Conservation (phyloP, 1,139 yeast genomes). For the Taphrina sp. region DNA sequence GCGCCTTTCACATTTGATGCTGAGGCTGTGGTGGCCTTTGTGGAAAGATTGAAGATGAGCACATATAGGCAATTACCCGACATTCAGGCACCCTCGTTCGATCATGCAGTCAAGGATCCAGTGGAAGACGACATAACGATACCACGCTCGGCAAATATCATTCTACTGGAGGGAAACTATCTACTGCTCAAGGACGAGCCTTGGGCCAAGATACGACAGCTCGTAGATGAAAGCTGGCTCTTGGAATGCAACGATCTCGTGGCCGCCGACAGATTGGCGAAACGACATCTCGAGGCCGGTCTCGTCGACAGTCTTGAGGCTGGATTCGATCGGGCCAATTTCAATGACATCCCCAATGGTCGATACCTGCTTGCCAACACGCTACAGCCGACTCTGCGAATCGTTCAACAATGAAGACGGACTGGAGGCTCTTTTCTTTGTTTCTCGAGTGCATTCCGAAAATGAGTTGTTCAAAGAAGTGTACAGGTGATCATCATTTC, state of each 20-base stretch:
- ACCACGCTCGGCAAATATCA: slow-evolving; percentile 48
- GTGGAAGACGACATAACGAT: slow-evolving; percentile 53
- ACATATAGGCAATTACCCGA: slow-evolving; percentile 33
- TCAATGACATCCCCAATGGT: slow-evolving; percentile 72
- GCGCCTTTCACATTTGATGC: slow-evolving; percentile 85
- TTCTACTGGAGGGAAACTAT: slow-evolving; percentile 59
- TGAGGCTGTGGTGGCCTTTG: slow-evolving; percentile 48
- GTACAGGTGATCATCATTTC: too few species aligned
- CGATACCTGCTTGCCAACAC: slow-evolving; percentile 35
- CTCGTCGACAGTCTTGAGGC: slow-evolving; percentile 56
- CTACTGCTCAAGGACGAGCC: slow-evolving; percentile 45
- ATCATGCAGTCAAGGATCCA: slow-evolving; percentile 66
- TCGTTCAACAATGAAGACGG: background rate
- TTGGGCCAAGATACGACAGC: slow-evolving; percentile 43
- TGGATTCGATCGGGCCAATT: slow-evolving; percentile 62
- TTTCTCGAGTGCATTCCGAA: background rate
- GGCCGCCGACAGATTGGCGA: slow-evolving; percentile 61
- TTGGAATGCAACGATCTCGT: slow-evolving; percentile 49
- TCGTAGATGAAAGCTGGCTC: slow-evolving; percentile 46
- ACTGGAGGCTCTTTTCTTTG: too few species aligned
- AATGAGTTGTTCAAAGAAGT: background rate
- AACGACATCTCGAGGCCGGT: slow-evolving; percentile 67
- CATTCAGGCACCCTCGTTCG: slow-evolving; percentile 67
- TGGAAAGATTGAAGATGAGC: slow-evolving; percentile 39
- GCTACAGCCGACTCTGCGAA: slow-evolving; percentile 3